These are phyloP conservation scores for Tetrahymena malaccensis DNA, from an alignment of 73 alveolate genomes.

Conservation along the genomic window DNA sequence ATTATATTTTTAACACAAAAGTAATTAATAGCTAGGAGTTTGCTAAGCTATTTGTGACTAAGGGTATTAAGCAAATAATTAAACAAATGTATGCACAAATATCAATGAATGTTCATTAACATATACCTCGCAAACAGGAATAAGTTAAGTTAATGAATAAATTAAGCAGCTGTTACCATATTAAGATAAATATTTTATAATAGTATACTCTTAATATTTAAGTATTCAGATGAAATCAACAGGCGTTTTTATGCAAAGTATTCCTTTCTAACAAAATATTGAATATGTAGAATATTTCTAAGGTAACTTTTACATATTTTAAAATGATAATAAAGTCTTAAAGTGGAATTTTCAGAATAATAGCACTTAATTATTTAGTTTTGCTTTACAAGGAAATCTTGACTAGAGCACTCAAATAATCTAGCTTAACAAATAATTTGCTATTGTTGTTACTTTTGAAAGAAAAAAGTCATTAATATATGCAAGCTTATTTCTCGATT, in stretches of 20 bases:
- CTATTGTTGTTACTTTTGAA: not conserved
- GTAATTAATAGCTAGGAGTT: not conserved
- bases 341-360: not conserved
- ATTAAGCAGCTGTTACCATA: not conserved
- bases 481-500: not conserved
- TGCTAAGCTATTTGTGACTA: not conserved
- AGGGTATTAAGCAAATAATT: not conserved
- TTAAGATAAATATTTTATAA: not conserved
- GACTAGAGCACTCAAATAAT: not conserved
- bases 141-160: not conserved
- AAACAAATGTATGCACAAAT: not conserved
- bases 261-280: not conserved
- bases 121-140: not conserved
- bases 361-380: not conserved
- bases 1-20: not conserved
- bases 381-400: not conserved
- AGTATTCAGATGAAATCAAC: not conserved
- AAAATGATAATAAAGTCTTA: not conserved
- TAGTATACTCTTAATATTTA: not conserved
- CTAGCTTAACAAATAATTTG: not conserved
- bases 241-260: not conserved
- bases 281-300: not conserved
- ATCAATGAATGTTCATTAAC: not conserved
- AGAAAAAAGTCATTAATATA: not conserved
- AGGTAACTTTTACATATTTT: not conserved